Evolutionary conservation across 2,329 filamentous ascomycete genomes (phyloP).

Genomic region (Fragosphaeria purpurea): DNA sequence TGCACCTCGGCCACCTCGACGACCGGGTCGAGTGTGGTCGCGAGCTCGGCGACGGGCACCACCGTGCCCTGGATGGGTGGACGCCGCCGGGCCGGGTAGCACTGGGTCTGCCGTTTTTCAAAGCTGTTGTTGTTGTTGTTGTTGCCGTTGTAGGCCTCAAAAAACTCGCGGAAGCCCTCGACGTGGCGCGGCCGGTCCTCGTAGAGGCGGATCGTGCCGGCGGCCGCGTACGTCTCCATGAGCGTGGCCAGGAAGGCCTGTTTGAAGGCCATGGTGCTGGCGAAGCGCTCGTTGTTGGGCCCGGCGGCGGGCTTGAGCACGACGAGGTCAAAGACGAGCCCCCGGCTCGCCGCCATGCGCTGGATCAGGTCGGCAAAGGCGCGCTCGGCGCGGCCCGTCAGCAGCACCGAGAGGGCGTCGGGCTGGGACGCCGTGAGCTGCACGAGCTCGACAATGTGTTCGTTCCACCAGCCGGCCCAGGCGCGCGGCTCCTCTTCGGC

Average conservation of each 20-base stretch:
- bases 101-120: neutral
- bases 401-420: constrained; percentile 71
- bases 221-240: constrained; percentile 74
- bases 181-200: constrained; percentile 60
- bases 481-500: constrained; percentile 72
- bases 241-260: constrained; percentile 71
- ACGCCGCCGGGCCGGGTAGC: constrained; percentile 24
- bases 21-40: constrained; percentile 64
- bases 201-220: constrained; percentile 72
- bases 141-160: constrained; percentile 61
- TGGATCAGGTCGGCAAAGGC: constrained; percentile 71
- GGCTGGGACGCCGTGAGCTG: constrained; percentile 72
- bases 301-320: constrained; percentile 78
- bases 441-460: constrained; percentile 74
- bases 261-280: constrained; percentile 85
- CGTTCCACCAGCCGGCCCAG: constrained; percentile 97
- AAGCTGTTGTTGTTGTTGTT: neutral
- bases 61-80: constrained; percentile 68
- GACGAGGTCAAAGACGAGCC: constrained; percentile 78
- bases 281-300: constrained; percentile 68
- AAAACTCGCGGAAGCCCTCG: constrained; percentile 76
- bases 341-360: constrained; percentile 67
- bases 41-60: constrained; percentile 71
- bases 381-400: constrained; percentile 75
- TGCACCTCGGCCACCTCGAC: constrained; percentile 77